phyloP scores from a whole-genome alignment of 306 rosid genomes.

The Trifolium pratense region DNA sequence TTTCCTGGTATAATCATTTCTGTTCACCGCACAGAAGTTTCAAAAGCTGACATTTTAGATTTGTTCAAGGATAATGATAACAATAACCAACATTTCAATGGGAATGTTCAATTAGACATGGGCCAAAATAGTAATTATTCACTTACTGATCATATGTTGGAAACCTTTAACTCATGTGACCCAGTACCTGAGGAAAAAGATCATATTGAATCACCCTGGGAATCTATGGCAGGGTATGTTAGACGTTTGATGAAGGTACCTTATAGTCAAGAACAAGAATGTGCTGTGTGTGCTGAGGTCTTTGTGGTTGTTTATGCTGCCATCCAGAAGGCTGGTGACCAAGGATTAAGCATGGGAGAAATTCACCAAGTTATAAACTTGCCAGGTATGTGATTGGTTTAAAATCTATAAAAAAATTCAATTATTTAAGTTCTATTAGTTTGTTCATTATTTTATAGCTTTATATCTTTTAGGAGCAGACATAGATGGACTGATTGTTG shows the following conservation, averaged over 20 bases:
- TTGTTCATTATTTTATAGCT: constrained; percentile 34
- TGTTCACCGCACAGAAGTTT: constrained; percentile 49
- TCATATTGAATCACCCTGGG: constrained; percentile 68
- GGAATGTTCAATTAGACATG: constrained; percentile 35
- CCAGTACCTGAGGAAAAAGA: constrained; percentile 46
- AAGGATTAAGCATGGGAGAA: constrained; percentile 84
- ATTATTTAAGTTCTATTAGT: constrained; percentile 21
- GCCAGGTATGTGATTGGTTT: constrained; percentile 60
- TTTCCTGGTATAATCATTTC: constrained; percentile 80
- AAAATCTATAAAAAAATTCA: constrained; percentile 11
- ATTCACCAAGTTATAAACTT: constrained; percentile 61
- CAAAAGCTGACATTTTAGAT: constrained; percentile 62
- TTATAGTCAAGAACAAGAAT: constrained; percentile 52
- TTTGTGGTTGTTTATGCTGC: constrained; percentile 70
- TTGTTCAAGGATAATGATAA: constrained; percentile 54
- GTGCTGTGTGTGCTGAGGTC: constrained; percentile 60
- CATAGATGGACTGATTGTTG: constrained; percentile 62
- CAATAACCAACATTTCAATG: constrained; percentile 40
- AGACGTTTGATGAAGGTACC: constrained; percentile 46
- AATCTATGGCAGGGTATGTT: constrained; percentile 76
- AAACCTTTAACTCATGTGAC: constrained; percentile 48
- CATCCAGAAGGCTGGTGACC: constrained; percentile 87
- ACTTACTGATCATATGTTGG: constrained; percentile 51
- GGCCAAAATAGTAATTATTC: constrained; percentile 40
- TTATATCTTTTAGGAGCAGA: constrained; percentile 62